Base-by-base conservation (phyloP, 2,329 filamentous ascomycete genomes). In the Xylariaceae sp. region DNA sequence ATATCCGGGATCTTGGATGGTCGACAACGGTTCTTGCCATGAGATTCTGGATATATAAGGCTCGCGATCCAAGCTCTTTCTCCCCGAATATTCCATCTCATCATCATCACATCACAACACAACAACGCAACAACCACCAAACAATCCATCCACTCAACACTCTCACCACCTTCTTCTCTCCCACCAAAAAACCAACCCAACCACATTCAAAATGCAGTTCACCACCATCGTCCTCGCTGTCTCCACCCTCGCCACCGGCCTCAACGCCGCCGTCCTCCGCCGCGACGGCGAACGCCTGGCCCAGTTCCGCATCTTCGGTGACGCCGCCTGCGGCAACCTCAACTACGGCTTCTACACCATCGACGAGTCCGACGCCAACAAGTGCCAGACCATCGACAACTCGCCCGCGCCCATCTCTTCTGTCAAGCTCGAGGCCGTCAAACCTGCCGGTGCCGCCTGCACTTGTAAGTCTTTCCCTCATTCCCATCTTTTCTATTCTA, bases 371-470 rank as follows among this genome's bases (percentile, higher is more conserved):
- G 67, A 70, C 48, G 48, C 48, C 13, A 61, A 63, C 51, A 23
- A 17, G 13, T 71, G 69, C 65, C 47, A 70, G 10, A 74, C 75
- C 72, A 86, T 87, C 75, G 78, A 71, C 23, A 72, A 85, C 69
- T 76, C 81, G 67, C 76, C 39, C 4, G 13, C 56, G 8, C 53
- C 45, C 30, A 55, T 67, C 56, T 53, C 51, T 51, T 66, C 69
- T 9, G 50, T 69, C 23, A 55, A 59, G 44, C 55, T 70, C 1
- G 67, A 71, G 59, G 37, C 8, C 1, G 13, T 64, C 57, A 30
- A 62, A 2, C 51, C 63, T 39, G 67, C 62, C n/a, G 66, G 64
- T 17, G 23, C 61, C 35, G 64, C 63, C 35, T 71, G 68, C 64
- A 64, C 6, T 42, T 45, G 69, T 71, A 64, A 62, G 68, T 65